Percentiles rank a stretch among this genome's conserved stretches.
phyloP scores from a whole-genome alignment of 2,329 filamentous ascomycete species.

The Pyrenophora tritici-repentis region DNA sequence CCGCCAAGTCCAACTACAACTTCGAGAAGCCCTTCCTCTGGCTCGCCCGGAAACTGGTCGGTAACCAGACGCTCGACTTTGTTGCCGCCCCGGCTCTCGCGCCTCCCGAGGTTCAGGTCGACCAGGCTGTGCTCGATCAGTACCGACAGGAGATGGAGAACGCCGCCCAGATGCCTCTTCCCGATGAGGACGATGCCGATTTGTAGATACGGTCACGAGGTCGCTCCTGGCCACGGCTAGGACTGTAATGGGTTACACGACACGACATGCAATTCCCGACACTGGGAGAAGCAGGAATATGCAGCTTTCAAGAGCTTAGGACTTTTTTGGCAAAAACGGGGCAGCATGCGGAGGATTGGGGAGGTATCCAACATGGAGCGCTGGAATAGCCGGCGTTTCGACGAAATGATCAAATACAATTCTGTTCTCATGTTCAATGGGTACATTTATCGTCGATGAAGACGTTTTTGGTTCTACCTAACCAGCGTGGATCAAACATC shows the following conservation, averaged over 20 bases:
- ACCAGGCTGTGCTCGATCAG: slow-evolving; percentile 77
- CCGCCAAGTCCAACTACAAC: slow-evolving; percentile 99
- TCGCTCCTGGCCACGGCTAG: slow-evolving; percentile 23
- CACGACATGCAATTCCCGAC: slow-evolving; percentile 34
- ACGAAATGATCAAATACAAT: slow-evolving; percentile 39
- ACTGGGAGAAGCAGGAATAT: slow-evolving; percentile 23
- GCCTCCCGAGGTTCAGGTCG: slow-evolving; percentile 88
- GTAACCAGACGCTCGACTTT: slow-evolving; percentile 90
- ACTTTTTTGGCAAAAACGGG: slow-evolving; percentile 37
- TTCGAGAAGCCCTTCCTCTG: slow-evolving; percentile 99
- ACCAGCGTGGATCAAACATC: no score
- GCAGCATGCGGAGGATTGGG: slow-evolving; percentile 26
- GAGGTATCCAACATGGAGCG: slow-evolving; percentile 30
- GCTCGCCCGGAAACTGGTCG: slow-evolving; percentile 97
- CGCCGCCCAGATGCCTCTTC: slow-evolving; percentile 82
- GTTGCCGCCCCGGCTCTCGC: slow-evolving; percentile 94
- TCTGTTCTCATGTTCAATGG: slow-evolving; percentile 15
- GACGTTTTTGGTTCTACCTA: neutral
- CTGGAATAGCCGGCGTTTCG: slow-evolving; percentile 42
- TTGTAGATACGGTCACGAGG: slow-evolving; percentile 51
- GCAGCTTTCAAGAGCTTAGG: slow-evolving; percentile 27
- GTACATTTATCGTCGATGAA: neutral
- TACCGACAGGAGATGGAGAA: slow-evolving; percentile 88
- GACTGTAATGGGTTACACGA: slow-evolving; percentile 38
- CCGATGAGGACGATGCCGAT: slow-evolving; percentile 86